A percentile compares a stretch with the other conserved stretches of the same genome.
These are phyloP conservation scores for Neoboletus magnificus DNA, from an alignment of 768 basidiomycete species.

Conservation along the genomic window DNA sequence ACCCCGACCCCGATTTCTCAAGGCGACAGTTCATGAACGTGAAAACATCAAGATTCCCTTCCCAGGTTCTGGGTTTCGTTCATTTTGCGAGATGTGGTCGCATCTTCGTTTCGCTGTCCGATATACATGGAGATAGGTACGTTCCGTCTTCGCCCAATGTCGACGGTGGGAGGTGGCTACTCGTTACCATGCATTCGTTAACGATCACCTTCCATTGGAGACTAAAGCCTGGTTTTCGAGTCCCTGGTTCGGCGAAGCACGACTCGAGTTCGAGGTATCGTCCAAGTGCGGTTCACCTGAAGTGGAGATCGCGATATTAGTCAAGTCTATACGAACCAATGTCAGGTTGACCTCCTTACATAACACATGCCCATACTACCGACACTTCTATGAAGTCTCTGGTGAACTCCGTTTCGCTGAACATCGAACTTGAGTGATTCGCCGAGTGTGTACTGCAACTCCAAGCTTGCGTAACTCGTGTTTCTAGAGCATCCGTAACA, in stretches of 20 bases:
- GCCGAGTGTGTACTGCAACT: background rate
- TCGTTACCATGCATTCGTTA: background rate
- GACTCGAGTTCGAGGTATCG: background rate
- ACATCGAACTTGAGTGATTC: constrained; percentile 2
- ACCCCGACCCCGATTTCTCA: constrained; percentile 5
- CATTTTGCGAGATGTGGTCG: background rate
- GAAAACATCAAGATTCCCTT: constrained; percentile 1
- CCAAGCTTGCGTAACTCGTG: background rate
- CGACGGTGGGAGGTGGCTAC: background rate
- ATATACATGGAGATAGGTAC: background rate
- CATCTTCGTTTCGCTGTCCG: background rate
- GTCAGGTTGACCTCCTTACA: background rate
- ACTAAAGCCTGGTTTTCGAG: background rate
- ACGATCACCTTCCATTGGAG: background rate
- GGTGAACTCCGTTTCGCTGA: background rate
- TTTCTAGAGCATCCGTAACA: background rate
- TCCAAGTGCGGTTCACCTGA: background rate
- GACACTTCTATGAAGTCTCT: constrained; percentile 2
- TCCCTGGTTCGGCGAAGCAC: background rate
- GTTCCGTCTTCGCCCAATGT: background rate
- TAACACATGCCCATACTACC: too few relatives aligned
- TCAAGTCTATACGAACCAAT: background rate
- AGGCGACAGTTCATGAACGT: background rate
- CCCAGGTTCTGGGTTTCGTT: background rate
- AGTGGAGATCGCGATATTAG: background rate